phyloP scores from a whole-genome alignment of 2,329 filamentous ascomycete species.

The Trichophyton benhamiae region DNA sequence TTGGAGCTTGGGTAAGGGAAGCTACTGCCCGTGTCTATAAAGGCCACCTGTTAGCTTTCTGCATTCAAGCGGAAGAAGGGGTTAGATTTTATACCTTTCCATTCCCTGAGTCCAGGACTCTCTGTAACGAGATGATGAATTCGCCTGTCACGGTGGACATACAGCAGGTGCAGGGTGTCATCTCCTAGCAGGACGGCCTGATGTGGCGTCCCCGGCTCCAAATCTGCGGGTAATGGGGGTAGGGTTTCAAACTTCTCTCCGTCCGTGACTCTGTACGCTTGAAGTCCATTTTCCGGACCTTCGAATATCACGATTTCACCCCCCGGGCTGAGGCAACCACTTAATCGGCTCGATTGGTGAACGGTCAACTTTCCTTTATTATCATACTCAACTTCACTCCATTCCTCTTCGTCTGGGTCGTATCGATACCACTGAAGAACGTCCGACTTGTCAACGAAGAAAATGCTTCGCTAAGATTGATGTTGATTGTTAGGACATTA shows the following conservation, averaged over 20 bases:
- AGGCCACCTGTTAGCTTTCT: not conserved
- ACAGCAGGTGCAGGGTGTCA: not conserved
- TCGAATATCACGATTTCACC: not conserved
- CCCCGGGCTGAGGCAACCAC: not conserved
- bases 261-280: not conserved
- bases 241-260: not conserved
- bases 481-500: not conserved
- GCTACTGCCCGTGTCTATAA: not conserved
- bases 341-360: not conserved
- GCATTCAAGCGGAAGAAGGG: not conserved
- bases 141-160: not conserved
- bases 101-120: not conserved
- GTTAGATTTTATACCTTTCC: not conserved
- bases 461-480: not conserved
- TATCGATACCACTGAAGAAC: not conserved
- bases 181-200: not conserved
- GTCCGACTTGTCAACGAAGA: not conserved
- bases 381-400: not conserved
- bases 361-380: not conserved
- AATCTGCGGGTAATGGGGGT: not conserved
- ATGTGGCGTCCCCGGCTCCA: not conserved
- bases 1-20: not conserved
- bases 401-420: not conserved
- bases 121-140: not conserved
- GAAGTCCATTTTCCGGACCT: not conserved